These are phyloP conservation scores for Phycomyces nitens DNA, from an alignment of 192 early-diverging fungal species.

Conservation along the genomic window DNA sequence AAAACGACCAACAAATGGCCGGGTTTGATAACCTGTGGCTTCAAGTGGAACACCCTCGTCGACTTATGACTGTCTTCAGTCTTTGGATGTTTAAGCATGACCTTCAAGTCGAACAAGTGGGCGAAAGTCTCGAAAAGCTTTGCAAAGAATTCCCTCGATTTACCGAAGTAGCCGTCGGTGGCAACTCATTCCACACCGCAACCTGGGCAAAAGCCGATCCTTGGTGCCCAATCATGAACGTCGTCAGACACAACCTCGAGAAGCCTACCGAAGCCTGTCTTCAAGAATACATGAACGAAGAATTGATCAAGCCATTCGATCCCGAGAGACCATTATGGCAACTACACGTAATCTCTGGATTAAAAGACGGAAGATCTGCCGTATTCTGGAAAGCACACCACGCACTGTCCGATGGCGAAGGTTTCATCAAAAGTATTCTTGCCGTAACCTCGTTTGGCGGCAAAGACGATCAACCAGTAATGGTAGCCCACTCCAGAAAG, in stretches of 20 bases:
- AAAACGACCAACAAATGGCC: neutral
- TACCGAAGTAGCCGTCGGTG: neutral
- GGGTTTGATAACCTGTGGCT: constrained; percentile 34
- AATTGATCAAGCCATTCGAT: constrained; percentile 19
- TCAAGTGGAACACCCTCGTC: constrained; percentile 19
- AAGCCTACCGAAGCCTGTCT: constrained; percentile 15
- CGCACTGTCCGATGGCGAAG: constrained; percentile 30
- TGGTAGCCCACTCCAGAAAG: neutral
- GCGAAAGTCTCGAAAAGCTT: constrained; percentile 10
- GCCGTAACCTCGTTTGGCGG: constrained; percentile 15
- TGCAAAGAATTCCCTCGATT: constrained; percentile 21
- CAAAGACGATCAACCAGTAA: constrained; percentile 3
- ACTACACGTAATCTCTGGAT: constrained; percentile 24
- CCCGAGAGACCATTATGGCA: constrained; percentile 24
- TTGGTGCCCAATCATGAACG: neutral
- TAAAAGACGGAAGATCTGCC: constrained; percentile 19
- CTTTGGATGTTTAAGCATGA: constrained; percentile 26
- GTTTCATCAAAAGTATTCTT: constrained; percentile 17
- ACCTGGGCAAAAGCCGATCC: neutral
- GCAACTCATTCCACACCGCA: neutral
- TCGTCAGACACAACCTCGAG: constrained; percentile 9
- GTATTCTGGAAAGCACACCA: constrained; percentile 39
- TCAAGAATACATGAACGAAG: constrained; percentile 13
- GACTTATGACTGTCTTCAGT: constrained; percentile 27
- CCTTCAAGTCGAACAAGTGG: constrained; percentile 2